Evolutionary conservation across 805 yeast species (phyloP).

Genomic region (Yarrowia sp.): DNA sequence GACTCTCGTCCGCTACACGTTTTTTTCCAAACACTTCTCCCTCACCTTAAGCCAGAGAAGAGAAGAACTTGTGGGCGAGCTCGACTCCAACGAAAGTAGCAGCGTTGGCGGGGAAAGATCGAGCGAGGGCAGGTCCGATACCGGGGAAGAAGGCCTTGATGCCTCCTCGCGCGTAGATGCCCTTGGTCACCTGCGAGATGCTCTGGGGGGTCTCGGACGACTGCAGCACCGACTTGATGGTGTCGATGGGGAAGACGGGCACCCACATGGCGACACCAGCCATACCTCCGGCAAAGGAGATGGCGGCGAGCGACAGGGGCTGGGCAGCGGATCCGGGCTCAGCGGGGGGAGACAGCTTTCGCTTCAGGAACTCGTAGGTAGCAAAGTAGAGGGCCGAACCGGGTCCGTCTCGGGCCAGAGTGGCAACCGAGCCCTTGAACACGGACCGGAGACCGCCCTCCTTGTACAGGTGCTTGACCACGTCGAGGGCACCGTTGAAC

Average conservation of each 20-base stretch:
- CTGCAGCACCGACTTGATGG: conserved; percentile 85
- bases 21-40: no score
- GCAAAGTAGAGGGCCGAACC: conserved; percentile 97
- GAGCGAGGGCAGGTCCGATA: conserved; percentile 89
- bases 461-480: conserved; percentile 69
- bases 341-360: conserved; percentile 56
- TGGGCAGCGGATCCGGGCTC: conserved; percentile 57
- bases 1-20: no score
- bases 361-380: conserved; percentile 84
- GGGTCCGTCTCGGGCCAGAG: conserved; percentile 96
- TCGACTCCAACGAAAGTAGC: conserved; percentile 98
- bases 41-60: conserved; percentile 2
- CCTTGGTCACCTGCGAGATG: conserved; percentile 68
- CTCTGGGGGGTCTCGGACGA: conserved; percentile 61
- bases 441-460: conserved; percentile 86
- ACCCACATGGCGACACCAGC: conserved; percentile 99
- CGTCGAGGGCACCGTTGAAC: conserved; percentile 60
- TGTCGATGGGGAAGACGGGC: conserved; percentile 94
- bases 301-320: conserved; percentile 70
- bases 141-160: conserved; percentile 96
- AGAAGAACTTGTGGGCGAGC: conserved; percentile 59
- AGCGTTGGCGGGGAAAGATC: conserved; percentile 99
- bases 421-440: conserved; percentile 90
- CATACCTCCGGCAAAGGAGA: conserved; percentile 90
- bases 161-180: conserved; percentile 79